phyloP scores from a whole-genome alignment of 257 asterid species.

The Jasminum sambac region DNA sequence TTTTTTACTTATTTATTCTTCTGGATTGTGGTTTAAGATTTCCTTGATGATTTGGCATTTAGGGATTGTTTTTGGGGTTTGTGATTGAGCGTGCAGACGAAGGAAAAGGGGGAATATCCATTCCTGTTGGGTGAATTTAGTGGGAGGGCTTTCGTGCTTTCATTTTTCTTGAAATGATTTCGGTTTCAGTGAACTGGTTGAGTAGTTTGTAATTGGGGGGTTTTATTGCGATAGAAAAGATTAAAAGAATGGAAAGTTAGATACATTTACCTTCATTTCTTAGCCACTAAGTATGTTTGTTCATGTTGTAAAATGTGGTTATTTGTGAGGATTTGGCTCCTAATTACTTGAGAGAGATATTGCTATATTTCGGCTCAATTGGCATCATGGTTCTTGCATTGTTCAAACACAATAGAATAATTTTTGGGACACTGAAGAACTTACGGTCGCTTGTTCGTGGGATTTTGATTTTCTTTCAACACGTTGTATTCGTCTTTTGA shows the following conservation, averaged over 20 bases:
- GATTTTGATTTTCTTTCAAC: not conserved
- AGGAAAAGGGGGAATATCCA: not conserved
- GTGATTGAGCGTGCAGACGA: not conserved
- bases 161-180: not conserved
- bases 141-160: not conserved
- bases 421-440: not conserved
- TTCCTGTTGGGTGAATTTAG: not conserved
- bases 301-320: not conserved
- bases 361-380: not conserved
- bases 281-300: not conserved
- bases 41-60: not conserved
- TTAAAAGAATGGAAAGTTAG: not conserved
- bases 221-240: not conserved
- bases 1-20: not conserved
- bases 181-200: not conserved
- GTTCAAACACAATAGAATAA: not conserved
- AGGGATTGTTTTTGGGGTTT: not conserved
- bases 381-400: not conserved
- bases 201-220: not conserved
- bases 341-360: not conserved
- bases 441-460: not conserved
- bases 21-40: slow-evolving; percentile 4
- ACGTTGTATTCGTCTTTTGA: not conserved
- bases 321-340: not conserved
- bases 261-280: slow-evolving; percentile 11